phyloP scores from a whole-genome alignment of 495 filamentous ascomycete species.

The Penicillium cinerascens region DNA sequence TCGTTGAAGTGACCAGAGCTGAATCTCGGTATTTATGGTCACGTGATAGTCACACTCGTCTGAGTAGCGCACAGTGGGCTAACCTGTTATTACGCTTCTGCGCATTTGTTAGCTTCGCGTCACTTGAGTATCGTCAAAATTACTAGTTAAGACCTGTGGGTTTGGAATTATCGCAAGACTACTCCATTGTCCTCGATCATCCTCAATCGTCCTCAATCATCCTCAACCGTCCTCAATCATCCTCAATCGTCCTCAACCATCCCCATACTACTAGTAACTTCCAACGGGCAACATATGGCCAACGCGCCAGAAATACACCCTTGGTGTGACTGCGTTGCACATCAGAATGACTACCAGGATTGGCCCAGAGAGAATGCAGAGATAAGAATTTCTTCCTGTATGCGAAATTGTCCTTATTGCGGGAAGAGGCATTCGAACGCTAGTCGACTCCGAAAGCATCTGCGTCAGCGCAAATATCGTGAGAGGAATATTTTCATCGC shows the following conservation, averaged over 20 bases:
- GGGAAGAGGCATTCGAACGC: conserved; percentile 7
- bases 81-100: no score
- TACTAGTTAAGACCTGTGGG: no score
- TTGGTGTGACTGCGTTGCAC: not conserved
- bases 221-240: conserved; percentile 5
- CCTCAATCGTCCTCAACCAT: conserved; percentile 3
- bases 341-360: not conserved
- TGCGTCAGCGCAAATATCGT: conserved; percentile 8
- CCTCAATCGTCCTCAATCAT: conserved; percentile 9
- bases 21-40: no score
- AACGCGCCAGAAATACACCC: conserved; percentile 2
- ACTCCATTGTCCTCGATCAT: no score
- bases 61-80: no score
- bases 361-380: conserved; percentile 9
- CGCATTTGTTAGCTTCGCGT: no score
- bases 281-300: not conserved
- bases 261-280: not conserved
- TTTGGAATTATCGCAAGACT: no score
- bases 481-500: conserved; percentile 6
- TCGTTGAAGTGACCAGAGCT: no score
- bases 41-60: no score
- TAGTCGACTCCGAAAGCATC: conserved; percentile 12
- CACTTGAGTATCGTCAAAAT: no score
- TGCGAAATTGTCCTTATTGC: conserved; percentile 12
- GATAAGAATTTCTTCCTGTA: conserved; percentile 9